phyloP scores from a whole-genome alignment of 495 filamentous ascomycete genomes.

The Glonium stellatum region DNA sequence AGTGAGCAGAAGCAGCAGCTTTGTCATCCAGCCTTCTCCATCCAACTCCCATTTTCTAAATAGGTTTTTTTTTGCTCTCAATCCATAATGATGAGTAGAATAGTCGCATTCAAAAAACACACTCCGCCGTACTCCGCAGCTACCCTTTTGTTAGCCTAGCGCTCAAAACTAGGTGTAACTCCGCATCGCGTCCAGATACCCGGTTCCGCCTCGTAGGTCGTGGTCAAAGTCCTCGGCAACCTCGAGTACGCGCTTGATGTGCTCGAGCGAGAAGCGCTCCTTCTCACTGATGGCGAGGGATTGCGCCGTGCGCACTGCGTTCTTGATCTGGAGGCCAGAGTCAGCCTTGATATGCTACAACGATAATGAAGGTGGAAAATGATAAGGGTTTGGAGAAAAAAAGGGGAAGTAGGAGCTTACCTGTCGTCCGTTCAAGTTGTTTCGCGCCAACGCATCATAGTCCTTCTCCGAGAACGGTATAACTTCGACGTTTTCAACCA shows the following conservation, averaged over 20 bases:
- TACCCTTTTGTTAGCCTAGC: background rate
- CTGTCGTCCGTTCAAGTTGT: conserved; percentile 82
- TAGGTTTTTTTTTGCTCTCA: no score
- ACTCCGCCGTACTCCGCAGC: no score
- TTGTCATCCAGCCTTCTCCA: no score
- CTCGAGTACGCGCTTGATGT: conserved; percentile 75
- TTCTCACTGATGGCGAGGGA: conserved; percentile 73
- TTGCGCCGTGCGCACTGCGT: conserved; percentile 80
- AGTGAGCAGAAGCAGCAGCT: no score
- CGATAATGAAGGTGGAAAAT: background rate
- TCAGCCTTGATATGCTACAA: conserved; percentile 3
- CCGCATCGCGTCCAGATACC: conserved; percentile 57
- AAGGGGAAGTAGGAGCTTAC: conserved; percentile 33
- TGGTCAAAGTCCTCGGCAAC: conserved; percentile 77
- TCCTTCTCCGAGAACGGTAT: conserved; percentile 62
- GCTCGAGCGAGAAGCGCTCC: conserved; percentile 64
- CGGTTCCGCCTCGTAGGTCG: conserved; percentile 61
- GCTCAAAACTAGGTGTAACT: conserved; percentile 29
- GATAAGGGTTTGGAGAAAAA: background rate
- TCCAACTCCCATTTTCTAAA: no score
- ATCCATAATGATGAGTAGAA: no score
- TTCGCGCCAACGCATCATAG: conserved; percentile 57
- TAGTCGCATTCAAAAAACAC: no score
- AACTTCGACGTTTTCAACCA: conserved; percentile 54
- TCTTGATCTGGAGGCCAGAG: conserved; percentile 65